Conservation (phyloP, 169 alveolate genomes). For the Babesia bigemina region DNA sequence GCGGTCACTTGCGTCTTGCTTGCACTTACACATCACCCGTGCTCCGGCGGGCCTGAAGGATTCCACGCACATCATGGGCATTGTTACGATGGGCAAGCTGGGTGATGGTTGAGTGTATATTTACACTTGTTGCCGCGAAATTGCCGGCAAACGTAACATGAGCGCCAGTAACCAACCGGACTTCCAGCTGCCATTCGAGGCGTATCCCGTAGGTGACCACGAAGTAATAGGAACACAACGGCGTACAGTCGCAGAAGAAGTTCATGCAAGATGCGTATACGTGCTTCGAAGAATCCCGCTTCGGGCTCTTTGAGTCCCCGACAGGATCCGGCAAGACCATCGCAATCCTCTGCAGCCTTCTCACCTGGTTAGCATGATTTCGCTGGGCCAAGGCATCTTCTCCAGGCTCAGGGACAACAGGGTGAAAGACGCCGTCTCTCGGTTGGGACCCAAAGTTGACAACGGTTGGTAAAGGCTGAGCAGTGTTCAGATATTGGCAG, state of each 20-base stretch:
- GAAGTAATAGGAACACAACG: not conserved
- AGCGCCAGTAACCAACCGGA: not conserved
- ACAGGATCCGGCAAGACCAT: slow-evolving; percentile 97
- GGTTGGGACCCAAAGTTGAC: slow-evolving; percentile 3
- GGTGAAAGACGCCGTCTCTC: slow-evolving; percentile 24
- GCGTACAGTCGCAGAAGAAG: slow-evolving; percentile 37
- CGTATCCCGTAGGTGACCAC: slow-evolving; percentile 54
- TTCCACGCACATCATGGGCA: not conserved
- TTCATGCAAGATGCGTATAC: slow-evolving; percentile 62
- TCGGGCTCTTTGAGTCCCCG: slow-evolving; percentile 94
- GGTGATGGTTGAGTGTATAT: not conserved
- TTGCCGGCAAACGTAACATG: no score
- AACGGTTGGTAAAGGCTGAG: not conserved
- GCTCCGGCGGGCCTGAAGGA: not conserved
- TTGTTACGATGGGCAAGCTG: not conserved
- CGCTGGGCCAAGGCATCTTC: not conserved
- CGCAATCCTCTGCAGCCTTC: slow-evolving; percentile 86
- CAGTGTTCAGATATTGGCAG: not conserved
- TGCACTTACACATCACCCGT: not conserved
- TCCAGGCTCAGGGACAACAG: slow-evolving; percentile 54
- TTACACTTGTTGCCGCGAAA: not conserved
- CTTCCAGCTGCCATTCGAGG: slow-evolving; percentile 62
- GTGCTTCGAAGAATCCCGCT: slow-evolving; percentile 68
- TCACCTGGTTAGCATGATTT: slow-evolving; percentile 77
- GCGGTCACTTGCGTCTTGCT: no score